Conservation (phyloP, 164 flowering plant genomes). For the Cinnamomum chago region DNA sequence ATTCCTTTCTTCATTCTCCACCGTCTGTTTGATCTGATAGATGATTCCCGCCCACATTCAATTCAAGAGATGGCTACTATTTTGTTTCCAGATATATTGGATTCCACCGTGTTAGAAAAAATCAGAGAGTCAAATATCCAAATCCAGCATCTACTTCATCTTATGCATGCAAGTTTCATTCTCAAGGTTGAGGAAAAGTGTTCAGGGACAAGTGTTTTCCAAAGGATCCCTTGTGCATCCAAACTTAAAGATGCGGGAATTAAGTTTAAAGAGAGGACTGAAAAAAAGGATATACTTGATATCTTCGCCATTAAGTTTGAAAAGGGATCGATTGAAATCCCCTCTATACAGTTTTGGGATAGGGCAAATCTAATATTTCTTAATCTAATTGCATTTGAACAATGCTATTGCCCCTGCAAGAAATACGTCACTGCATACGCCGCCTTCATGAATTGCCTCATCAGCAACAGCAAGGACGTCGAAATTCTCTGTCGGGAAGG, state of each 20-base stretch:
- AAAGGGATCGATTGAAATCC: constrained; percentile 2
- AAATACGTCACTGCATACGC: neutral
- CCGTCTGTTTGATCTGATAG: neutral
- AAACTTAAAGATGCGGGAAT: constrained; percentile 7
- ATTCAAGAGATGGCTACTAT: neutral
- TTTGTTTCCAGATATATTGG: neutral
- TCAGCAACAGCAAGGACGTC: constrained; percentile 1
- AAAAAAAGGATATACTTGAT: neutral
- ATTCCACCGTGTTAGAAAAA: neutral
- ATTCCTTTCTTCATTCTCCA: constrained; percentile 11
- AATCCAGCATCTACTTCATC: neutral
- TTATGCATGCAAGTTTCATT: neutral
- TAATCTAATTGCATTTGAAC: constrained; percentile 6
- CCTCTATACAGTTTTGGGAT: neutral
- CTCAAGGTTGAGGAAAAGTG: neutral
- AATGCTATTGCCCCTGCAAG: neutral
- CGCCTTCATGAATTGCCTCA: constrained; percentile 7
- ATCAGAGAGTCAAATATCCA: neutral
- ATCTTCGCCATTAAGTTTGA: neutral
- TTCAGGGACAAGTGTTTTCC: no score
- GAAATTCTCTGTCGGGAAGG: neutral
- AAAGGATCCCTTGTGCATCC: neutral
- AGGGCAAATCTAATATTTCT: neutral
- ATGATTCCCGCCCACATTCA: neutral
- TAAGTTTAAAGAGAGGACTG: neutral